Evolutionary conservation across 768 basidiomycete species (phyloP), one percentile per base, ranked within the genome.

Genomic region (Botryobasidium botryosum): DNA sequence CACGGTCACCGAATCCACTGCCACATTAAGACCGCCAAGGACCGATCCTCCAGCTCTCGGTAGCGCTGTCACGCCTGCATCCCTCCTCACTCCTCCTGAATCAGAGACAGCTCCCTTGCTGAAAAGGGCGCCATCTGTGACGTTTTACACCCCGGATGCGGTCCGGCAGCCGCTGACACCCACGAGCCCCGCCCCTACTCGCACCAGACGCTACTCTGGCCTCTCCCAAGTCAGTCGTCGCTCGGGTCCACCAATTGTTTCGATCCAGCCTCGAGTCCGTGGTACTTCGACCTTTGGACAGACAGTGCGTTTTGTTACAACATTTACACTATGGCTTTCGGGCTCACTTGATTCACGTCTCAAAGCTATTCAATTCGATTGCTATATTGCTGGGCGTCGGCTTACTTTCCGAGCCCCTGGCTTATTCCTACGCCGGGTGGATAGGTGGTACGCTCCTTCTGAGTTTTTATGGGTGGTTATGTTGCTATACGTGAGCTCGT

Each of bases 371-470:
- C 61, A 91, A 91, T 53, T 78, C 78, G 7, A 81, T 79, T 26
- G 85, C 85, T 12, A 81, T 90, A 27, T 64, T 92, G 8, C 66
- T 88, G 17, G 88, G 88, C 5, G 79, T 91, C 50, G 88, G 88
- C 3, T 78, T 92, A 68, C 68, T 91, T 15, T 85, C 85, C 10
- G 78, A 86, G 56, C 86, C 88, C 0, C 67, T 94, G 21, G 91
- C 91, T 0, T 92, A 94, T 54, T 75, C 88, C 1, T 86, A 85
- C 54, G 74, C 86, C 2, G 92, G 91, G 3, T 96, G 91, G 91
- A 62, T 79, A 15, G 64, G 69, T 29, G 91, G 92, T 1, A 78
- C 77, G 1, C 5, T 70, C 21, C 64, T 96, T 13, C 73, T 92
- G 46, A 56, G 84, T 8, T 71, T 72, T 43, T 90, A 87, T 53